These are phyloP conservation scores for Lasiosphaeris hirsuta DNA, from an alignment of 495 filamentous ascomycete genomes.

Conservation along the genomic window DNA sequence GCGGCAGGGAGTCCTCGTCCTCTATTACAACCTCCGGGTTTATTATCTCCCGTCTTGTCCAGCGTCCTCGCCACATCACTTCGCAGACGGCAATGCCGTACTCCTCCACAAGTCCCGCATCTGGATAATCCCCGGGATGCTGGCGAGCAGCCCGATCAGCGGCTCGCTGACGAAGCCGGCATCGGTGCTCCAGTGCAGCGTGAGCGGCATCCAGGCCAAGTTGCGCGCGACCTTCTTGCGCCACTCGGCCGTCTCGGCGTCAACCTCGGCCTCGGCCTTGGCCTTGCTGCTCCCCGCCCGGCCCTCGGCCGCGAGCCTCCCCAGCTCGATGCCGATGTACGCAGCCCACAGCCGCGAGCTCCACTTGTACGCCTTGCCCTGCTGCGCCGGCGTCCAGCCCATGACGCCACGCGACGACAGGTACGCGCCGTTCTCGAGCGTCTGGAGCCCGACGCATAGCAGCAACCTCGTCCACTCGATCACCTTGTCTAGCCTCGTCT, in stretches of 20 bases:
- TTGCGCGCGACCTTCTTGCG: constrained; percentile 45
- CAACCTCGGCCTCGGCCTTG: constrained; percentile 6
- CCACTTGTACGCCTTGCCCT: constrained; percentile 63
- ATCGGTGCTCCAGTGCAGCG: constrained; percentile 79
- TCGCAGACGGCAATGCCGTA: constrained; percentile 26
- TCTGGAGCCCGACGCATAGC: constrained; percentile 66
- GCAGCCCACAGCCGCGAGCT: constrained; percentile 75
- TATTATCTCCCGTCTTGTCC: neutral
- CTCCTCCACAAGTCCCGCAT: constrained; percentile 63
- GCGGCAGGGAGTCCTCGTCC: too few relatives aligned
- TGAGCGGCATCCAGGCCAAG: constrained; percentile 55
- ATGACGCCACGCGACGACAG: constrained; percentile 68
- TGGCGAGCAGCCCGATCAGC: constrained; percentile 61
- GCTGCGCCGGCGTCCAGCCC: constrained; percentile 49
- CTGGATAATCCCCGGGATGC: constrained; percentile 62
- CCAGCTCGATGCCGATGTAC: constrained; percentile 73
- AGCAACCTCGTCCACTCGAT: constrained; percentile 67
- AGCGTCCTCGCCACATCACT: neutral
- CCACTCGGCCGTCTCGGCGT: constrained; percentile 40
- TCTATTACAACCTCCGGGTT: too few relatives aligned
- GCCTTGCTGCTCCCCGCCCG: constrained; percentile 37
- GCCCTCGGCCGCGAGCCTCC: constrained; percentile 55
- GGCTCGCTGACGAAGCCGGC: constrained; percentile 59
- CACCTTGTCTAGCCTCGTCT: constrained; percentile 40
- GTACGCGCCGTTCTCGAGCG: constrained; percentile 81